A percentile compares a stretch with the other conserved stretches of the same genome.
Evolutionary conservation across 139 green algal genomes (phyloP).

Genomic region (Chlorella sp.): DNA sequence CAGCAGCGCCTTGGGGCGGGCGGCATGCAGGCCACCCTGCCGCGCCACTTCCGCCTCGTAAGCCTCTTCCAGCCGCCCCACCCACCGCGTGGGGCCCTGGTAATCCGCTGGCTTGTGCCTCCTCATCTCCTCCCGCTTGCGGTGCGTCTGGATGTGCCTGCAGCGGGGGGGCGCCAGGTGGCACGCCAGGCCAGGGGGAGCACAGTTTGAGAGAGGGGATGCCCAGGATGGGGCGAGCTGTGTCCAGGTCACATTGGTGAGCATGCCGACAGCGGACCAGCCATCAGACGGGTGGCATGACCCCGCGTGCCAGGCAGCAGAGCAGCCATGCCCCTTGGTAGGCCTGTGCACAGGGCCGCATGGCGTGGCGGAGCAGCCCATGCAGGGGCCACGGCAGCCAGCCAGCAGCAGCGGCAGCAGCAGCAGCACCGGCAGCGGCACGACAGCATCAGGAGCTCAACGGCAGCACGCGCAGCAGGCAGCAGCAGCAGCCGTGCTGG

Average conservation of each 20-base stretch:
- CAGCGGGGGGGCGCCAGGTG: neutral
- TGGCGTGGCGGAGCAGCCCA: no score
- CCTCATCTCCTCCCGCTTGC: slow-evolving; percentile 10
- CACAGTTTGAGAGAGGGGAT: no score
- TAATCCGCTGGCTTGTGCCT: neutral
- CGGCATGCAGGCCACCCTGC: slow-evolving; percentile 2
- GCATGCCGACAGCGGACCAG: neutral
- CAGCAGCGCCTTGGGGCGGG: slow-evolving; percentile 10
- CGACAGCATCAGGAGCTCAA: neutral
- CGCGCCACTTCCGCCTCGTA: slow-evolving; percentile 8
- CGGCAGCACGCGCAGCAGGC: neutral
- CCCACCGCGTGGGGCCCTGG: neutral
- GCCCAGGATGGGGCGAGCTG: no score
- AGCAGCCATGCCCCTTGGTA: no score
- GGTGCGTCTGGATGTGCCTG: slow-evolving; percentile 16
- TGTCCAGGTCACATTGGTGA: no score
- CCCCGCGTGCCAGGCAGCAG: no score
- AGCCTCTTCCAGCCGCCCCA: slow-evolving; percentile 6
- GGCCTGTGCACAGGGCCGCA: no score
- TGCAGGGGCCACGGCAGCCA: no score
- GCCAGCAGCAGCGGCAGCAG: no score
- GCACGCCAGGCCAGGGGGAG: neutral
- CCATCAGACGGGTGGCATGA: neutral
- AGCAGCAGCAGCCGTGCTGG: neutral
- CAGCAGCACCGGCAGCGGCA: no score